Evolutionary conservation across 768 basidiomycete species (phyloP), one percentile per base, ranked within the genome.

Genomic region (Agaricus bisporus): DNA sequence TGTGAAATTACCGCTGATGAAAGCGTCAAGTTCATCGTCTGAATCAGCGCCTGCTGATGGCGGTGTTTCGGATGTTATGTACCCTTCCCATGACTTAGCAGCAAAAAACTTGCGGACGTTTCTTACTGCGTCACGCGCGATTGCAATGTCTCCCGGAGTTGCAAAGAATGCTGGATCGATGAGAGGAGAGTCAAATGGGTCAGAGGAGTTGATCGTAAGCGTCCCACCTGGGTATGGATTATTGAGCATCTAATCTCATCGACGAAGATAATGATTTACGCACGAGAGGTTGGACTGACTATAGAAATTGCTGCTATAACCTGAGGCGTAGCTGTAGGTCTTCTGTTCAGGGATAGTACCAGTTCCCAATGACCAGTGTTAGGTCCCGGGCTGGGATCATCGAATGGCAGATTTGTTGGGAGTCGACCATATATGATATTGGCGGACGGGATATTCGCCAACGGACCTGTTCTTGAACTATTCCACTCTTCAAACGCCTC

Each of bases 361-460:
- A 63, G 28, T 53, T 66, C 64, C 22, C 52, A 56, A 49, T 66
- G 67, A 32, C 64, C 57, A 1, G 64, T 42, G 29, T 47, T 39
- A 14, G 55, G 54, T 0, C 66, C 66, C 3, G 64, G 56, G 8
- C 63, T 52, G 8, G 62, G 63, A 49, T 69, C 65, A 3, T 22
- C 22, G 22, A 22, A 1, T 1, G 49, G 35, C 11, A 53, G 36
- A 22, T 49, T 51, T 3, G 35, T 48, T 5, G 59, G 54, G 15
- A 68, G 48, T 8, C 68, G 53, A 8, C 61, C 29, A 54, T 55
- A 65, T 8, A 59, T 56, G 41, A 64, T 48, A 17, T 63, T 58
- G n/a, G 59, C 55, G 15, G 25, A 41, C 1, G 15, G 41, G 8
- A 29, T 25, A 15, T 50, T 54, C 20, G 51, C 50, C 36, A 62